Percentiles rank a stretch among this genome's conserved stretches.
Evolutionary conservation across 2,329 filamentous ascomycete species (phyloP).

Genomic region (Aureobasidium lini): DNA sequence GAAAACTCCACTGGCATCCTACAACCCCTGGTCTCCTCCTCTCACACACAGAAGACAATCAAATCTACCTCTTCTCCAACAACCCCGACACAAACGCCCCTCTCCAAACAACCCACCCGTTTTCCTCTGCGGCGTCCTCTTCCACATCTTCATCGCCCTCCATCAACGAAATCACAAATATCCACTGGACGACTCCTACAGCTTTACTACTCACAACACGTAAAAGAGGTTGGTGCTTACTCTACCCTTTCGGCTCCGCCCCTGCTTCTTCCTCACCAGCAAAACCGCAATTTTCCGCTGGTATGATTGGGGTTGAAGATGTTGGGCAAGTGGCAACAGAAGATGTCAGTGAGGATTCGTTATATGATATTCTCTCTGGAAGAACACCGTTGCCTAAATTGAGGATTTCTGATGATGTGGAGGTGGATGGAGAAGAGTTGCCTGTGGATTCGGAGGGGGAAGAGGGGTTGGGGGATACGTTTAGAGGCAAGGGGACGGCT

Average conservation of each 20-base stretch:
- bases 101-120: conserved; percentile 10
- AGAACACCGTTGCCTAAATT: conserved; percentile 34
- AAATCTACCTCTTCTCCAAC: conserved; percentile 33
- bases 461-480: conserved; percentile 37
- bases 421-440: not conserved
- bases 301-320: not conserved
- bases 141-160: conserved; percentile 14
- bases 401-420: conserved; percentile 14
- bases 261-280: not conserved
- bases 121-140: conserved; percentile 13
- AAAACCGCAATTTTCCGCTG: not conserved
- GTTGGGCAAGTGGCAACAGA: conserved; percentile 24
- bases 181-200: conserved; percentile 22
- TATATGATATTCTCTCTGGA: conserved; percentile 42
- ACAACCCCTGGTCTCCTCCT: conserved; percentile 30
- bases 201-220: conserved; percentile 29
- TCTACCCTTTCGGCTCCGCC: conserved; percentile 34
- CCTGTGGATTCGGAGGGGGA: conserved; percentile 22
- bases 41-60: conserved; percentile 35
- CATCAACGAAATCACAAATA: not conserved
- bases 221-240: conserved; percentile 30
- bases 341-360: conserved; percentile 36
- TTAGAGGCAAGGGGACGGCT: conserved; percentile 28
- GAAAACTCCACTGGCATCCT: conserved; percentile 38
- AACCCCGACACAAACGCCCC: conserved; percentile 18